A percentile compares a stretch with the other conserved stretches of the same genome.
Evolutionary conservation across 495 filamentous ascomycete genomes (phyloP).

Genomic region (Astrocystis sublimbata): DNA sequence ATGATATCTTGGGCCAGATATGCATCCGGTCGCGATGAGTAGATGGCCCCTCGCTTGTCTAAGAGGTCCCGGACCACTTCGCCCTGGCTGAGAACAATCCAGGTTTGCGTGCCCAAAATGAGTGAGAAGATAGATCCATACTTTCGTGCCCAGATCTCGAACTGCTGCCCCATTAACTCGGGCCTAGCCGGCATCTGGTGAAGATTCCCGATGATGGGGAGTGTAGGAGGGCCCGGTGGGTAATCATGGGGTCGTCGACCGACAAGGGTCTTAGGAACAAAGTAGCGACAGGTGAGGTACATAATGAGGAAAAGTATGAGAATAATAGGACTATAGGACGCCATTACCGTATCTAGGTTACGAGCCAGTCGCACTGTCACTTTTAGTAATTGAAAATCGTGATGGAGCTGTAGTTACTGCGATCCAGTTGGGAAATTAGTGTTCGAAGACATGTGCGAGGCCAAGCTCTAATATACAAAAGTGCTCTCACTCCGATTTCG

Average conservation of each 20-base stretch:
- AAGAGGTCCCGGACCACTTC: neutral
- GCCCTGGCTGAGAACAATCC: neutral
- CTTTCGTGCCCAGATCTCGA: constrained; percentile 9
- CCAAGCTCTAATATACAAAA: no score
- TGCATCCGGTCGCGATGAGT: neutral
- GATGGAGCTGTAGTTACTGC: no score
- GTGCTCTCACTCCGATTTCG: no score
- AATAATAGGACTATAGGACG: no score
- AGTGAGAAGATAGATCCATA: constrained; percentile 14
- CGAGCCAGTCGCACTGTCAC: no score
- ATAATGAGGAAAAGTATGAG: no score
- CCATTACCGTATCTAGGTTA: no score
- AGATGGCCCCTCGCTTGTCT: neutral
- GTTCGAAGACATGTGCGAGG: no score
- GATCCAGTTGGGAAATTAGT: no score
- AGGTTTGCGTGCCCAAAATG: neutral
- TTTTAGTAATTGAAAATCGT: no score
- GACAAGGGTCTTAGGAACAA: no score
- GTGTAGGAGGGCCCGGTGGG: constrained; percentile 15
- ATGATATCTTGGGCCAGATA: neutral
- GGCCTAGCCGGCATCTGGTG: neutral
- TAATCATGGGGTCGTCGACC: constrained; percentile 10
- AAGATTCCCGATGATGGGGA: constrained; percentile 17
- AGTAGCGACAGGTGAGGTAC: no score
- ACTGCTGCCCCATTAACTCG: neutral